Evolutionary conservation across 2,329 filamentous ascomycete genomes (phyloP), one percentile per base, ranked within the genome.

Genomic region (Remersonia thermophila): DNA sequence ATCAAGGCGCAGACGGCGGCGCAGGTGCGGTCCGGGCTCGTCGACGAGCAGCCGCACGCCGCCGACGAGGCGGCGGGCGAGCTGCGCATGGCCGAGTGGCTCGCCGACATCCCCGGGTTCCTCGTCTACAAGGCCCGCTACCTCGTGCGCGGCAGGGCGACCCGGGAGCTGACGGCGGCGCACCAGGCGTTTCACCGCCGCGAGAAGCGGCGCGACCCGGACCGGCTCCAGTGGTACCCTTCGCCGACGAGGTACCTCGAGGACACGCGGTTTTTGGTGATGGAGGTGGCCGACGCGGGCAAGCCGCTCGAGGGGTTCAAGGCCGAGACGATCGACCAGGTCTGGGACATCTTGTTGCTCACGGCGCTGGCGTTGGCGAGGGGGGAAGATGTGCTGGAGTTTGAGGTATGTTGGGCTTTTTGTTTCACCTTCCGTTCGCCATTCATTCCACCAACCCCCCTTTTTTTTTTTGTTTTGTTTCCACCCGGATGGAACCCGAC

Each of bases 121-220:
- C 73, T 78, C 23, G 63, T 74, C 13, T 79, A 78, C 58, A 80
- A 79, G 53, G 73, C 77, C 50, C 62, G 70, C 7, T 76, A 77
- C 39, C 55, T 78, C 20, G 69, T 78, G 1, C 58, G 65, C 46
- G 75, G 75, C 0, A 69, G 66, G 41, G 62, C 71, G 0, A 65
- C 71, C 3, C 62, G 59, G 33, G 60, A 62, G 12, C 55, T 79
- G 18, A 58, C 75, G 2, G 66, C 73, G 43, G 77, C 75, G n/a
- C 73, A 76, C 42, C 71, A 74, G 46, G 50, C 53, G 3, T 77
- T 74, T 36, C 69, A 75, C 27, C 63, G 63, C 40, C 64, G 62
- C 39, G 55, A 65, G 50, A 74, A 69, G 57, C 58, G 65, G 13
- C 64, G 66, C 47, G 71, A 77, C 33, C 69, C 71, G 0, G 71